A percentile compares a stretch with the other conserved stretches of the same genome.
Conservation (phyloP, 129 eudicot species). For the Flaveria robusta region DNA sequence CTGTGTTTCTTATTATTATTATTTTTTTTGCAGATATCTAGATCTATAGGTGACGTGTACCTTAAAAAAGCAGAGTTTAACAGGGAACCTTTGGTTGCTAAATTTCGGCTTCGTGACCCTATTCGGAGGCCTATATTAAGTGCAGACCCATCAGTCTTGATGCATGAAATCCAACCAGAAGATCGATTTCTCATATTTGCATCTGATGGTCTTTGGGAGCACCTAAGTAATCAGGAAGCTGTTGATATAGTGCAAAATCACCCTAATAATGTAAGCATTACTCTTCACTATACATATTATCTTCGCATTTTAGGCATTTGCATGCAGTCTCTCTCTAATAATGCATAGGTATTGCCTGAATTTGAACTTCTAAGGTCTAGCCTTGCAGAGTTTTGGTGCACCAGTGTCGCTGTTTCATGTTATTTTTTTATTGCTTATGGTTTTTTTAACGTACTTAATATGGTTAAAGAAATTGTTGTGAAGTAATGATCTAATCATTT, state of each 20-base stretch:
- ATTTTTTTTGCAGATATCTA: slow-evolving; percentile 60
- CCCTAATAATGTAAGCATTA: slow-evolving; percentile 62
- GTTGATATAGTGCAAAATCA: slow-evolving; percentile 80
- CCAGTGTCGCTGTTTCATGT: neutral
- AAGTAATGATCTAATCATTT: neutral
- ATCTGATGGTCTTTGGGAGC: slow-evolving; percentile 99
- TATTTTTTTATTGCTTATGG: neutral
- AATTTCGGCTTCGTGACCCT: slow-evolving; percentile 87
- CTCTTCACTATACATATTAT: neutral
- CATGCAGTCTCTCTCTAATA: neutral
- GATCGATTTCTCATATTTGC: slow-evolving; percentile 92
- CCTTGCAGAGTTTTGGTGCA: neutral
- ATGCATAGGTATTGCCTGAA: neutral
- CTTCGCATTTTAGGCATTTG: neutral
- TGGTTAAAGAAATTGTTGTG: neutral
- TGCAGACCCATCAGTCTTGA: slow-evolving; percentile 74
- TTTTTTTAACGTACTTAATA: neutral
- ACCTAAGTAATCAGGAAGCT: slow-evolving; percentile 91
- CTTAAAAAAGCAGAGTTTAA: slow-evolving; percentile 85
- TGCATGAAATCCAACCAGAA: slow-evolving; percentile 74
- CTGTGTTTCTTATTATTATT: slow-evolving; percentile 6
- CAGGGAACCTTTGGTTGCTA: slow-evolving; percentile 82
- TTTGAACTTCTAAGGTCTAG: neutral
- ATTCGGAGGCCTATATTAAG: slow-evolving; percentile 76
- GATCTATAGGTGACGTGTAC: slow-evolving; percentile 92